Evolutionary conservation across 139 green algal genomes (phyloP).

Genomic region (Picochlorum sp.): DNA sequence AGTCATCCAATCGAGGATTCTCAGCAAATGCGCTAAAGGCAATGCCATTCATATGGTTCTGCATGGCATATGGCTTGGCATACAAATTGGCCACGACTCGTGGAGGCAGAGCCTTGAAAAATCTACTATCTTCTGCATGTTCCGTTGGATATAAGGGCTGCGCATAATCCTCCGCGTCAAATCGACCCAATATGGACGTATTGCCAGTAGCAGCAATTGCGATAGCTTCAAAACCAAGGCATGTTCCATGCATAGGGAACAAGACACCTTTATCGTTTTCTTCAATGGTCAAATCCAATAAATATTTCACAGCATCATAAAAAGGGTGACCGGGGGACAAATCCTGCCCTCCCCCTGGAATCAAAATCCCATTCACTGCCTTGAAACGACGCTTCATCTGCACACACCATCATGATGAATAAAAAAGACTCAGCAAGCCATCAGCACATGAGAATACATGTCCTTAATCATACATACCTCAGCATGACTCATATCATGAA

Average conservation of each 20-base stretch:
- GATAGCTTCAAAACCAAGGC: conserved; percentile 71
- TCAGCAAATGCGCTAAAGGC: conserved; percentile 43
- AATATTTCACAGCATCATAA: conserved; percentile 51
- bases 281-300: conserved; percentile 50
- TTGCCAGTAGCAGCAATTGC: conserved; percentile 45
- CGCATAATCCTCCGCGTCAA: conserved; percentile 60
- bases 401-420: background rate
- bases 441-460: background rate
- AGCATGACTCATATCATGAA: conserved; percentile 53
- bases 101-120: conserved; percentile 43
- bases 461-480: conserved; percentile 26
- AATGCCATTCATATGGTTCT: conserved; percentile 74
- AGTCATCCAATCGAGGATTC: conserved; percentile 43
- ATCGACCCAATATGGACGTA: conserved; percentile 40
- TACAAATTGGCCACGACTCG: conserved; percentile 54
- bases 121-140: conserved; percentile 17
- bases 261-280: conserved; percentile 74
- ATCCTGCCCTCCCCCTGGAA: conserved; percentile 58
- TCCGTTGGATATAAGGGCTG: conserved; percentile 57
- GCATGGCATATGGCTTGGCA: conserved; percentile 59
- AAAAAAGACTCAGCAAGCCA: background rate
- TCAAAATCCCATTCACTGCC: conserved; percentile 63
- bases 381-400: conserved; percentile 21
- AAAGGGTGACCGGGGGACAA: conserved; percentile 58
- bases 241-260: conserved; percentile 72